phyloP scores from a whole-genome alignment of 192 early-diverging fungal species.

The Mortierella claussenii region DNA sequence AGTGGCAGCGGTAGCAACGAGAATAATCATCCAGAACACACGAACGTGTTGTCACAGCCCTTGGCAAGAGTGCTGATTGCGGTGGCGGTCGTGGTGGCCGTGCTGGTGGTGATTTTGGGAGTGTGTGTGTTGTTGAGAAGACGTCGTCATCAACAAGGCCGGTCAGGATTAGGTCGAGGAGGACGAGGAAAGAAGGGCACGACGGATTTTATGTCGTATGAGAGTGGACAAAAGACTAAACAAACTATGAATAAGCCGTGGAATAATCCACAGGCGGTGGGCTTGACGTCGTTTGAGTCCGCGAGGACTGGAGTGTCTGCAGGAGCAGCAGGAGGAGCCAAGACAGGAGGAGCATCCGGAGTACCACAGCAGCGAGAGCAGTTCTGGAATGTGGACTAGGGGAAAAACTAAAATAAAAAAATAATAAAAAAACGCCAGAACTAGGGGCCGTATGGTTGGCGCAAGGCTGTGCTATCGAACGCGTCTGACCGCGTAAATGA shows the following conservation, averaged over 20 bases:
- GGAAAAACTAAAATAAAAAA: not conserved
- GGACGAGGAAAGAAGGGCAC: not conserved
- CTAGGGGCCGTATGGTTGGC: not conserved
- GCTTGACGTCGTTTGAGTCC: conserved; percentile 13
- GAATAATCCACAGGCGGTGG: conserved; percentile 13
- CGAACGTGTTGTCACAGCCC: too few relatives aligned
- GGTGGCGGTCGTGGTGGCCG: not conserved
- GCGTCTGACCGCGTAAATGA: too few relatives aligned
- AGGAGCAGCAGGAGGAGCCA: too few relatives aligned
- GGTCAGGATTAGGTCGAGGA: too few relatives aligned
- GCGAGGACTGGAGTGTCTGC: not conserved
- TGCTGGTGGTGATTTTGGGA: not conserved
- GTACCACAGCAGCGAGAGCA: conserved; percentile 10
- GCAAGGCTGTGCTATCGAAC: too few relatives aligned
- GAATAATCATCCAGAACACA: too few relatives aligned
- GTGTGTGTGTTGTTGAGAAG: not conserved
- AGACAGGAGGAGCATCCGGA: too few relatives aligned
- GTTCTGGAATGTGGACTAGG: conserved; percentile 33
- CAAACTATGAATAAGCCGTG: conserved; percentile 2
- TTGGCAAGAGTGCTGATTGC: not conserved
- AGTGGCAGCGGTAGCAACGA: too few relatives aligned
- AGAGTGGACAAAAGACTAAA: not conserved
- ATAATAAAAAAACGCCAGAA: not conserved
- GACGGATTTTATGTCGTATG: not conserved
- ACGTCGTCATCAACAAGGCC: not conserved